Conservation (phyloP, 176 grass and related monocot genomes). For the Dendrocalamus sinicus region DNA sequence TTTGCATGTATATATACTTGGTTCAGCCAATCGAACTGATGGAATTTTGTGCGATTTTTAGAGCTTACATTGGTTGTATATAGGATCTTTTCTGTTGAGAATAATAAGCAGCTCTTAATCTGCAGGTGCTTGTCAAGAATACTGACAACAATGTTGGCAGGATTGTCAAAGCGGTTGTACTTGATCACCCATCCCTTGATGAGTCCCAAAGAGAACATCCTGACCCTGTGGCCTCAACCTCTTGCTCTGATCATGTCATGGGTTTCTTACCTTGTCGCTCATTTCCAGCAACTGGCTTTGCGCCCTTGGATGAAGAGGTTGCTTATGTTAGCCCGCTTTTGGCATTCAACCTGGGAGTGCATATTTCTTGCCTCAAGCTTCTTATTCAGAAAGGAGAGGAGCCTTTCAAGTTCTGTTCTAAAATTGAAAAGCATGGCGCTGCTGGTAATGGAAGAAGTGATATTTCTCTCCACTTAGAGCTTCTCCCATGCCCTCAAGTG, state of each 20-base stretch:
- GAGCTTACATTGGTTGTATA: background rate
- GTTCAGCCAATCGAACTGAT: background rate
- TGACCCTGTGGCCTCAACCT: constrained; percentile 16
- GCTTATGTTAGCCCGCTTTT: constrained; percentile 82
- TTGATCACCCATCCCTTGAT: constrained; percentile 50
- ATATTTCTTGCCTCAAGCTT: constrained; percentile 78
- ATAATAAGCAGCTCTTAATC: constrained; percentile 22
- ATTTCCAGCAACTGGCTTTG: constrained; percentile 37
- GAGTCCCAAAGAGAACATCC: constrained; percentile 34
- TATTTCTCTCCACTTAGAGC: constrained; percentile 60
- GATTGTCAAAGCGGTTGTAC: constrained; percentile 71
- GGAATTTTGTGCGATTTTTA: background rate
- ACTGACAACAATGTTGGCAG: constrained; percentile 79
- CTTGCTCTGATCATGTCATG: constrained; percentile 52
- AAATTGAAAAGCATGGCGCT: constrained; percentile 21
- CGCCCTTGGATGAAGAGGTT: constrained; percentile 48
- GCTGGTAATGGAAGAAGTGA: constrained; percentile 26
- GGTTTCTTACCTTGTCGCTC: constrained; percentile 58
- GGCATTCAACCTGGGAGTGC: constrained; percentile 92
- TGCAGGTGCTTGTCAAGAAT: constrained; percentile 91
- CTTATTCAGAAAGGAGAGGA: constrained; percentile 59
- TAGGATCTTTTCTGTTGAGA: background rate
- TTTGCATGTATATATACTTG: background rate
- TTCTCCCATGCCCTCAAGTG: constrained; percentile 70
- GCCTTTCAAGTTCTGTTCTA: constrained; percentile 62